phyloP scores from a whole-genome alignment of 345 rosid genomes.

The Cardamine chenopodiifolia region DNA sequence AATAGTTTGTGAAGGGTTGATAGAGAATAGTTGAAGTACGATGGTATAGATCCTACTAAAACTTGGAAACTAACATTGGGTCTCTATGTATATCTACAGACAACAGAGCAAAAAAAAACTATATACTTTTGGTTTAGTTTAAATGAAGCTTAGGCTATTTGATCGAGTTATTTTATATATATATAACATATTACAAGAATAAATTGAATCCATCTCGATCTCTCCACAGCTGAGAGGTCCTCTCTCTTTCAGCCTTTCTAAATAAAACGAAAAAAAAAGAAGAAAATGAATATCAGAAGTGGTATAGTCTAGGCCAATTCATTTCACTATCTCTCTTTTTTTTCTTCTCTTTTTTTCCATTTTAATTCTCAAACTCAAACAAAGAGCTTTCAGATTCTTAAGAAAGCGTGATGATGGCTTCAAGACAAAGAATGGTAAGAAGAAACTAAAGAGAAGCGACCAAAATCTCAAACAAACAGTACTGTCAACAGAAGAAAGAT shows the following conservation, averaged over 20 bases:
- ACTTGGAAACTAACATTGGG: neutral
- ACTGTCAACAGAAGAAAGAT: constrained; percentile 44
- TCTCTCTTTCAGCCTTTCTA: constrained; percentile 36
- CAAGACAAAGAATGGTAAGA: constrained; percentile 17
- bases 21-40: neutral
- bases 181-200: constrained; percentile 5
- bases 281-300: constrained; percentile 37
- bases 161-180: neutral
- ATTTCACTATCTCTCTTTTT: constrained; percentile 39
- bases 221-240: constrained; percentile 10
- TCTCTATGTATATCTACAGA: neutral
- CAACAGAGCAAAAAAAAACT: neutral
- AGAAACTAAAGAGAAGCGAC: constrained; percentile 34
- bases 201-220: constrained; percentile 2
- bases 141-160: constrained; percentile 28
- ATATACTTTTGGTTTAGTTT: neutral
- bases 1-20: neutral
- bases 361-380: constrained; percentile 28
- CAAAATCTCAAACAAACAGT: constrained; percentile 33
- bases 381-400: neutral
- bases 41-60: constrained; percentile 6
- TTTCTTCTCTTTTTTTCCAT: neutral
- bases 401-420: constrained; percentile 3
- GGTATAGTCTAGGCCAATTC: constrained; percentile 45
- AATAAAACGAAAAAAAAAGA: constrained; percentile 28